phyloP scores from a whole-genome alignment of 1,284 basidiomycete genomes.

The Cystobasidium pallidum region DNA sequence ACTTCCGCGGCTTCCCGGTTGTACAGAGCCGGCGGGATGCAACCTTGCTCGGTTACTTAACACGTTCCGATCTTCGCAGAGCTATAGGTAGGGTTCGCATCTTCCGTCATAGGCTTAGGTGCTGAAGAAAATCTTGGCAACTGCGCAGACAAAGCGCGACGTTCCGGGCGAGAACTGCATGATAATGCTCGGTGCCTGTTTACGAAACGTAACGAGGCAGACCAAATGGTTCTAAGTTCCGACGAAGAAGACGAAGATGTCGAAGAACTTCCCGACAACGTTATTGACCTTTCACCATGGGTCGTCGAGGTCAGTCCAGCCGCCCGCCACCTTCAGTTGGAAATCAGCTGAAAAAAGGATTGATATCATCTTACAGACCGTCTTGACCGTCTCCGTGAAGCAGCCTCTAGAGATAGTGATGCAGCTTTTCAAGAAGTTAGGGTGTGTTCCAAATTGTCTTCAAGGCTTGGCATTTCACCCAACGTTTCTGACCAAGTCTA shows the following conservation, averaged over 20 bases:
- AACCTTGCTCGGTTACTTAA: constrained; percentile 83
- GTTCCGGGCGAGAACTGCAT: constrained; percentile 64
- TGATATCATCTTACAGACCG: constrained; percentile 65
- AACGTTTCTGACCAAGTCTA: background rate
- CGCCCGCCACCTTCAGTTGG: background rate
- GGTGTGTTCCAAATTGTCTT: too few relatives aligned
- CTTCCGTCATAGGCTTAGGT: too few relatives aligned
- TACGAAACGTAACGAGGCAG: constrained; percentile 32
- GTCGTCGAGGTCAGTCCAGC: constrained; percentile 74
- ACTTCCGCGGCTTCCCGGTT: constrained; percentile 90
- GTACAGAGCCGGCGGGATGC: constrained; percentile 63
- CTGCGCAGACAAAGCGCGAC: constrained; percentile 68
- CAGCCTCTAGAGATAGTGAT: constrained; percentile 94
- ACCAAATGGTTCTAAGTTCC: constrained; percentile 38
- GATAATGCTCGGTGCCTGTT: constrained; percentile 74
- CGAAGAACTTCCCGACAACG: constrained; percentile 52
- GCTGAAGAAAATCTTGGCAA: constrained; percentile 20
- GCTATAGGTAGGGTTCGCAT: constrained; percentile 68
- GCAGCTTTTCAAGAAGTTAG: constrained; percentile 93
- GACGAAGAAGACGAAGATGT: constrained; percentile 47
- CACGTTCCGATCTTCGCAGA: constrained; percentile 79
- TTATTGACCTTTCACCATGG: constrained; percentile 81
- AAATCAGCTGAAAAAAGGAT: background rate
- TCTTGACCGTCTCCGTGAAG: constrained; percentile 87
- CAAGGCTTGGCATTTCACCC: too few relatives aligned